Conservation (phyloP, 164 flowering plant genomes). For the Liquidambar formosana region DNA sequence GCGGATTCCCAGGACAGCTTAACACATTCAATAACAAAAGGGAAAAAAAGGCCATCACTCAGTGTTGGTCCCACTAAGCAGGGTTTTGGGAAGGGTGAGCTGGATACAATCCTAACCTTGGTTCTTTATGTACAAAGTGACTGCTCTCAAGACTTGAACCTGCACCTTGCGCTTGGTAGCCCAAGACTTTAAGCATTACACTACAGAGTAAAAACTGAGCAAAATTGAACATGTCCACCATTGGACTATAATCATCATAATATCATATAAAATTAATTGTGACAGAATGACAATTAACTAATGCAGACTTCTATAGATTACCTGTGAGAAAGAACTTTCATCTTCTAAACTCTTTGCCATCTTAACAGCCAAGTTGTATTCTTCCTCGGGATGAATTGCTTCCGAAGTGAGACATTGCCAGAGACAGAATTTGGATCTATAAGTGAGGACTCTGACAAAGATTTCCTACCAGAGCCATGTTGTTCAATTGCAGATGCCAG, state of each 20-base stretch:
- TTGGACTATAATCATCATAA: neutral
- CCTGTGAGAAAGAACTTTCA: conserved; percentile 51
- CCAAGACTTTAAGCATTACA: no score
- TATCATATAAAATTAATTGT: neutral
- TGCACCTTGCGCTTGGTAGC: no score
- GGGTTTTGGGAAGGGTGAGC: no score
- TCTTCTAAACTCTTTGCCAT: conserved; percentile 50
- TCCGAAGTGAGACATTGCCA: conserved; percentile 72
- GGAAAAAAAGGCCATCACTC: no score
- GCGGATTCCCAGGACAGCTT: no score
- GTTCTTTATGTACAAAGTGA: no score
- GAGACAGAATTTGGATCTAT: conserved; percentile 46
- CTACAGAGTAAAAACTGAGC: neutral
- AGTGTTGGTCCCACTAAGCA: no score
- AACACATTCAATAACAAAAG: neutral
- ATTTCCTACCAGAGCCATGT: conserved; percentile 89
- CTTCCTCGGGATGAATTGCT: conserved; percentile 66
- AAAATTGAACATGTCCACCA: neutral
- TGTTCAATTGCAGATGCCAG: conserved; percentile 72
- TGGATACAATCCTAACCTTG: no score
- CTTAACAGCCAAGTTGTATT: conserved; percentile 29
- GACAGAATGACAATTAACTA: neutral
- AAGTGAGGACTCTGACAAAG: conserved; percentile 65
- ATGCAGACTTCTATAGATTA: conserved; percentile 11
- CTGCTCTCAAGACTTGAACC: no score